These are phyloP conservation scores for Crithidia brevicula DNA, from an alignment of 208 protist species.

Conservation along the genomic window DNA sequence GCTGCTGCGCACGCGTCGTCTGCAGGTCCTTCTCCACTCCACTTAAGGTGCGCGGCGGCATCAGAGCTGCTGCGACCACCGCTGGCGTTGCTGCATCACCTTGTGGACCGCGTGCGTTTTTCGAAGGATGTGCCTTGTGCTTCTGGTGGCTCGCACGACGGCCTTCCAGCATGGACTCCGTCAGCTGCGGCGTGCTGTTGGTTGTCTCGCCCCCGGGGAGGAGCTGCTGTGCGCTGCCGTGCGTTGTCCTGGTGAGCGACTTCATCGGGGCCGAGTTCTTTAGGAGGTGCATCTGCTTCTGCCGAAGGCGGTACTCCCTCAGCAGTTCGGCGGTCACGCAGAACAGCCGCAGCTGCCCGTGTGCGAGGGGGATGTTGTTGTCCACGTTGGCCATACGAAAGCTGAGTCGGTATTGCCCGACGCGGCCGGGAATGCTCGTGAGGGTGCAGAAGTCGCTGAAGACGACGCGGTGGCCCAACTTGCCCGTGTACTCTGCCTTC, in stretches of 20 bases:
- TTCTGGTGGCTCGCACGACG: conserved; percentile 12
- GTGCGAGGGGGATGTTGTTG: conserved; percentile 58
- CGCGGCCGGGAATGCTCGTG: conserved; percentile 40
- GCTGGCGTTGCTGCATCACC: conserved; percentile 2
- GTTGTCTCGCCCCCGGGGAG: conserved; percentile 3
- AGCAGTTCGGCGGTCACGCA: conserved; percentile 62
- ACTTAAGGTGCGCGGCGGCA: neutral
- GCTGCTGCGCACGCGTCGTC: neutral
- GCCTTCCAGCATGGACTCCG: conserved; percentile 1
- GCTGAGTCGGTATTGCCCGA: conserved; percentile 54
- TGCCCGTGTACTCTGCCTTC: conserved; percentile 74
- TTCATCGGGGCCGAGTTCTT: conserved; percentile 15
- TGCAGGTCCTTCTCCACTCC: neutral
- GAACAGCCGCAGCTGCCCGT: conserved; percentile 75
- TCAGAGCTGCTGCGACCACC: no score
- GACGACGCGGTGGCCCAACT: conserved; percentile 73
- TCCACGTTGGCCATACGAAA: conserved; percentile 86
- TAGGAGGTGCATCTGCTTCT: conserved; percentile 39
- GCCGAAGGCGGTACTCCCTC: conserved; percentile 41
- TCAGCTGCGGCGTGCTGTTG: conserved; percentile 11
- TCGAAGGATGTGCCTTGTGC: conserved; percentile 6
- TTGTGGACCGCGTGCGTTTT: no score
- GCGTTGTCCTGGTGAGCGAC: conserved; percentile 1
- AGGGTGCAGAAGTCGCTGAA: conserved; percentile 86
- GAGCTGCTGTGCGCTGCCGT: conserved; percentile 6